Percentiles rank a stretch among this genome's conserved stretches.
phyloP scores from a whole-genome alignment of 306 rosid species.

The Prunus mume region DNA sequence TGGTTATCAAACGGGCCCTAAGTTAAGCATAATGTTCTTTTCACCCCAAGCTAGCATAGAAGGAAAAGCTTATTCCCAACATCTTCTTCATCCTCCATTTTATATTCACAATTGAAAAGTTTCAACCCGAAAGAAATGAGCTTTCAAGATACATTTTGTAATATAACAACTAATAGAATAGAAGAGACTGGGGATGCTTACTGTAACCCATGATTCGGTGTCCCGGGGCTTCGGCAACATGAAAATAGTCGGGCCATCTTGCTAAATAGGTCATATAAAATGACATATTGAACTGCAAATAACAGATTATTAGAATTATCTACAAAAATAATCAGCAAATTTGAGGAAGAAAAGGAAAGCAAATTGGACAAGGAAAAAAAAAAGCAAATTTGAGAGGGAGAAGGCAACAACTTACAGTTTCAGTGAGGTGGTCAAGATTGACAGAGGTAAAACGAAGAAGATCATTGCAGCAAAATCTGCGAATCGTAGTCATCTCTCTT shows the following conservation, averaged over 20 bases:
- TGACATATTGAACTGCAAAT: conserved; percentile 85
- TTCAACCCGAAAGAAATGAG: not conserved
- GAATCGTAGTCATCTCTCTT: conserved; percentile 72
- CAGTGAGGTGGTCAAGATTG: conserved; percentile 95
- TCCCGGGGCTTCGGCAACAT: conserved; percentile 84
- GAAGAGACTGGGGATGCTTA: conserved; percentile 31
- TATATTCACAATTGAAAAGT: not conserved
- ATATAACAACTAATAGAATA: not conserved
- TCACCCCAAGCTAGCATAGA: not conserved
- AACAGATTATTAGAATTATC: not conserved
- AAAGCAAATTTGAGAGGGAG: not conserved
- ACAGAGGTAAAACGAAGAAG: conserved; percentile 86
- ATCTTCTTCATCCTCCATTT: not conserved
- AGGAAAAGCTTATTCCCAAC: not conserved
- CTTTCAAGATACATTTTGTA: not conserved
- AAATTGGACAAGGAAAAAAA: not conserved
- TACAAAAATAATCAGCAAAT: not conserved
- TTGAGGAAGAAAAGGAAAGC: not conserved
- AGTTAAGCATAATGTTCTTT: not conserved
- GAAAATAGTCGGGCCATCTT: conserved; percentile 97
- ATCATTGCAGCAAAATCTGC: conserved; percentile 94
- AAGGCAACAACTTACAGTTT: conserved; percentile 53
- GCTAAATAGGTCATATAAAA: conserved; percentile 98
- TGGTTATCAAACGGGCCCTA: not conserved
- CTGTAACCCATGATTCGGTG: conserved; percentile 93